Conservation (phyloP, 2,329 filamentous ascomycete genomes). For the Penicillium hordei region DNA sequence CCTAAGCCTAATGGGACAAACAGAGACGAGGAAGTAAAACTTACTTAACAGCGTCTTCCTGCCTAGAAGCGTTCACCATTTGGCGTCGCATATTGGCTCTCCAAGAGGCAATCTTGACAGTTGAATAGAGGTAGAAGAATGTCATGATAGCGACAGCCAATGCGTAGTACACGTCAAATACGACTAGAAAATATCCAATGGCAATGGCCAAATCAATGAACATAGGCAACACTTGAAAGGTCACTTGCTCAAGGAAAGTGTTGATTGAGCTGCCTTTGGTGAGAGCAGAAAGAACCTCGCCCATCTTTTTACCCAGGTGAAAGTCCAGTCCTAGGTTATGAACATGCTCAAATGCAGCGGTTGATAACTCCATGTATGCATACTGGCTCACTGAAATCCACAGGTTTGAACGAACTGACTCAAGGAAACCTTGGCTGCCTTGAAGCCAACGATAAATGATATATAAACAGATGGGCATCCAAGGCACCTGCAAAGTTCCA, state of each 20-base stretch:
- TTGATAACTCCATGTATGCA: constrained; percentile 84
- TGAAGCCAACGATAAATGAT: constrained; percentile 76
- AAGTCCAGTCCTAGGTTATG: constrained; percentile 72
- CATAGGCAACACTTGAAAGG: constrained; percentile 62
- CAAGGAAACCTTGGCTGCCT: constrained; percentile 63
- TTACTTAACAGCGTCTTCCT: constrained; percentile 87
- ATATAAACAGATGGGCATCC: constrained; percentile 69
- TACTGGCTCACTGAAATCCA: constrained; percentile 96
- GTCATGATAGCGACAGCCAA: constrained; percentile 57
- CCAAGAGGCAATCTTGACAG: constrained; percentile 68
- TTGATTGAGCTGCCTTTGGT: constrained; percentile 52
- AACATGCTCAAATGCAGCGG: constrained; percentile 93
- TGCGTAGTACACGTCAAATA: constrained; percentile 63
- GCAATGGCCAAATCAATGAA: constrained; percentile 61
- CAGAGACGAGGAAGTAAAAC: constrained; percentile 19
- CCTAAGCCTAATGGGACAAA: background rate
- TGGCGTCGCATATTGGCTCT: constrained; percentile 80
- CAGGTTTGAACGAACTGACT: constrained; percentile 73
- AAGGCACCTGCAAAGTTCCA: constrained; percentile 49
- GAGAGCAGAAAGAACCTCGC: constrained; percentile 53
- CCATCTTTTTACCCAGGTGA: constrained; percentile 53
- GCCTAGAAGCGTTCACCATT: constrained; percentile 87
- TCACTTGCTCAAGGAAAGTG: constrained; percentile 61
- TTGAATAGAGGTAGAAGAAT: constrained; percentile 53
- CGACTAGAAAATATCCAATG: constrained; percentile 59